Evolutionary conservation across 148 eudicot genomes (phyloP).

Genomic region (Arctostaphylos glauca): DNA sequence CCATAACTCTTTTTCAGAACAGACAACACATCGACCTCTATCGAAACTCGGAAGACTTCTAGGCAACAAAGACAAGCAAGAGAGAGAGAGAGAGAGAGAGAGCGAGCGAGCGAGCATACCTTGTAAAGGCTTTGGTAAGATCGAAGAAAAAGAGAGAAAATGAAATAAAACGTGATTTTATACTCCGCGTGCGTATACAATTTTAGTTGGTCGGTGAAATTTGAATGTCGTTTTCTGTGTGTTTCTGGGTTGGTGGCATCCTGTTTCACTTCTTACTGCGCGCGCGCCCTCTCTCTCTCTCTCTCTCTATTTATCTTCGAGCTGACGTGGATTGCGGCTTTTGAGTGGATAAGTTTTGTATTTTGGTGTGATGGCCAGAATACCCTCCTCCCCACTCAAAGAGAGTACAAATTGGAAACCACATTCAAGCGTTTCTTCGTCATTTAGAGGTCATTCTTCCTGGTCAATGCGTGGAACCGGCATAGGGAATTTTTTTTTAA

Average conservation of each 20-base stretch:
- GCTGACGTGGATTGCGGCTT: not conserved
- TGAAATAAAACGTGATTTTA: not conserved
- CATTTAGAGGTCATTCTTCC: not conserved
- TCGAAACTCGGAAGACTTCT: not conserved
- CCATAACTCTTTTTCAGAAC: not conserved
- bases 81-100: not conserved
- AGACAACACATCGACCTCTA: constrained; percentile 1
- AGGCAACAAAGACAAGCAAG: not conserved
- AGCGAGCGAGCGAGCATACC: not conserved
- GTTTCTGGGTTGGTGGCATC: constrained; percentile 1
- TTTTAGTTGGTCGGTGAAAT: not conserved
- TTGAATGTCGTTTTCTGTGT: constrained; percentile 1
- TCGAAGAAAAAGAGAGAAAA: not conserved
- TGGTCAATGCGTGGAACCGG: not conserved
- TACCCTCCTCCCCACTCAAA: not conserved
- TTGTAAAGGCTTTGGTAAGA: not conserved
- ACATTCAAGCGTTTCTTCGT: not conserved
- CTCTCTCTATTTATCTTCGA: not conserved
- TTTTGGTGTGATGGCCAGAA: not conserved
- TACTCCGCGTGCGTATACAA: too few relatives aligned
- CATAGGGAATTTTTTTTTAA: too few relatives aligned
- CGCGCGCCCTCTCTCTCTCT: not conserved
- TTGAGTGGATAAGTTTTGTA: not conserved
- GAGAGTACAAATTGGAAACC: not conserved
- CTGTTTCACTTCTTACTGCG: not conserved